These are phyloP conservation scores for Dactylellina sp. DNA, from an alignment of 2,329 filamentous ascomycete genomes.

Conservation along the genomic window DNA sequence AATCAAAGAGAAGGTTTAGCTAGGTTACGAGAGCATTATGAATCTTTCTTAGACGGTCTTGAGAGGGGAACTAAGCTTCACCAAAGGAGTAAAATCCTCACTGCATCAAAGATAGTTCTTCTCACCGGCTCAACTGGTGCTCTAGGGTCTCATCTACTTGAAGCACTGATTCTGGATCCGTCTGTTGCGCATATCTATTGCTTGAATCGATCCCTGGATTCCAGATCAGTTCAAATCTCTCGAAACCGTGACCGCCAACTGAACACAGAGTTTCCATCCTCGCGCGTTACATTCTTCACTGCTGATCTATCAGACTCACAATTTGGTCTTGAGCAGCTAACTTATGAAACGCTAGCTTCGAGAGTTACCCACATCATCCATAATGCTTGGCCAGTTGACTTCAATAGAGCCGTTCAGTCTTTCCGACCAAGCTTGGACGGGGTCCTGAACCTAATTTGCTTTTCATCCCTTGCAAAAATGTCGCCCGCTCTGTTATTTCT, in stretches of 20 bases:
- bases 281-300: constrained; percentile 64
- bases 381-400: constrained; percentile 71
- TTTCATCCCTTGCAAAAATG: constrained; percentile 14
- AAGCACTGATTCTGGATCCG: constrained; percentile 61
- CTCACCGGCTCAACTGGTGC: constrained; percentile 65
- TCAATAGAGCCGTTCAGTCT: constrained; percentile 67
- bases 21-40: neutral
- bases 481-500: constrained; percentile 64
- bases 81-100: neutral
- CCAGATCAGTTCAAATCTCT: constrained; percentile 56
- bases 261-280: constrained; percentile 49
- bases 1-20: neutral
- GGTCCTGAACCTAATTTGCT: constrained; percentile 66
- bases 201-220: constrained; percentile 65
- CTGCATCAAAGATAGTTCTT: constrained; percentile 61
- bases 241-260: constrained; percentile 63
- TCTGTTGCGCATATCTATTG: constrained; percentile 62
- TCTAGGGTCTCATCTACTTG: constrained; percentile 64
- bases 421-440: constrained; percentile 69
- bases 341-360: constrained; percentile 64
- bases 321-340: constrained; percentile 66
- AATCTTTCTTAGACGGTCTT: constrained; percentile 9
- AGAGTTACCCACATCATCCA: constrained; percentile 69
- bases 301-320: constrained; percentile 67
- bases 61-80: neutral